Conservation (phyloP, 805 yeast species). For the Grigorovia transvaalensis region DNA sequence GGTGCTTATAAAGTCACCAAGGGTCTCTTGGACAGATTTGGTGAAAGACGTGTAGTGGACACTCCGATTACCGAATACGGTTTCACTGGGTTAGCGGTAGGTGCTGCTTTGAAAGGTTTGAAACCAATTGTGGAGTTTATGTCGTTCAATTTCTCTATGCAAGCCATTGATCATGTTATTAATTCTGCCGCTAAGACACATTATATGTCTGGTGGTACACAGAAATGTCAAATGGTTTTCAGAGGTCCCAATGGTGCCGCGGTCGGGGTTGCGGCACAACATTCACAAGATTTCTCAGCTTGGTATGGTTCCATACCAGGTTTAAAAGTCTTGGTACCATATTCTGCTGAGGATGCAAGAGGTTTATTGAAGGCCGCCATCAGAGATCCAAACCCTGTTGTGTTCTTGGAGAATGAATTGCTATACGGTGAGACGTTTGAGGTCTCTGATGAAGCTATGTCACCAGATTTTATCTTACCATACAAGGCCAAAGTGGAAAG, state of each 20-base stretch:
- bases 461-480: constrained; percentile 84
- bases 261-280: constrained; percentile 99
- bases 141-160: constrained; percentile 99
- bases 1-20: constrained; percentile 98
- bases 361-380: constrained; percentile 94
- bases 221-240: constrained; percentile 93
- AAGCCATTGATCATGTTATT: constrained; percentile 95
- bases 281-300: constrained; percentile 93
- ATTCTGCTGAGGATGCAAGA: constrained; percentile 89
- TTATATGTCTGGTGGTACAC: constrained; percentile 99
- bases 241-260: constrained; percentile 99
- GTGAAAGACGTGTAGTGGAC: constrained; percentile 86
- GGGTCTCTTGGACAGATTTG: constrained; percentile 90
- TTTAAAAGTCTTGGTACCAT: constrained; percentile 91
- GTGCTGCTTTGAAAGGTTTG: constrained; percentile 92
- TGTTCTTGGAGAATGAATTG: constrained; percentile 91
- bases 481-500: constrained; percentile 90
- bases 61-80: constrained; percentile 99
- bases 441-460: constrained; percentile 77
- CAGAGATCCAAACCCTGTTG: constrained; percentile 97
- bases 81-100: constrained; percentile 88
- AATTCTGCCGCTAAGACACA: constrained; percentile 98
- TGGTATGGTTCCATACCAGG: constrained; percentile 99
- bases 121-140: constrained; percentile 97
- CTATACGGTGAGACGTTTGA: constrained; percentile 87